These are phyloP conservation scores for Aspergillus pseudoterreus DNA, from an alignment of 2,329 filamentous ascomycete species.

Conservation along the genomic window DNA sequence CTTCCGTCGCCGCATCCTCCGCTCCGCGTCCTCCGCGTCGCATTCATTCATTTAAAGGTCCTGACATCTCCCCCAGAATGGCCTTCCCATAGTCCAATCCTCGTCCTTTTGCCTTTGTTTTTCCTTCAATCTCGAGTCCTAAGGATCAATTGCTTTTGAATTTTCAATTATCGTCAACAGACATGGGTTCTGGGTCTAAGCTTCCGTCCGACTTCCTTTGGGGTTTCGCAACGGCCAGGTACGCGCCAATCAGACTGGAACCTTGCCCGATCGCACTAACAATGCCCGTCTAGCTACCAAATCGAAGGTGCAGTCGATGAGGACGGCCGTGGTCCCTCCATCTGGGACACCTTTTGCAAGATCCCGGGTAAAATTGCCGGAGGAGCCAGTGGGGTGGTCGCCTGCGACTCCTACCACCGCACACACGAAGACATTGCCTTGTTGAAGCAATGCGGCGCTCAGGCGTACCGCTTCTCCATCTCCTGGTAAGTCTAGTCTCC, in stretches of 20 bases:
- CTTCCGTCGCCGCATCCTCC: constrained; percentile 6
- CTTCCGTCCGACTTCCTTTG: constrained; percentile 69
- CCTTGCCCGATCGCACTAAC: background rate
- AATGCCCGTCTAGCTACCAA: constrained; percentile 63
- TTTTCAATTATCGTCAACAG: background rate
- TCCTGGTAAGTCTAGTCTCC: constrained; percentile 52
- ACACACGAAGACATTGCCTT: constrained; percentile 73
- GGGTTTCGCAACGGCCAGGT: constrained; percentile 78
- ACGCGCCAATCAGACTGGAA: constrained; percentile 7
- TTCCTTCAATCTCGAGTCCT: background rate
- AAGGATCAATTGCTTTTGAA: constrained; percentile 1
- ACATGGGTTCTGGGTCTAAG: constrained; percentile 28
- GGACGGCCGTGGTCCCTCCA: constrained; percentile 76
- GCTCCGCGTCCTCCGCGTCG: background rate
- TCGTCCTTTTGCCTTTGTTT: background rate
- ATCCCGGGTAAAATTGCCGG: constrained; percentile 80
- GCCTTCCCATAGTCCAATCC: background rate
- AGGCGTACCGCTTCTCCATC: constrained; percentile 78
- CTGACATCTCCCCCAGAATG: background rate
- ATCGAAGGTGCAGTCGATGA: constrained; percentile 73
- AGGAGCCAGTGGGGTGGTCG: constrained; percentile 68
- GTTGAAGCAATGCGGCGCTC: constrained; percentile 68
- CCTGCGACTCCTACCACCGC: constrained; percentile 84
- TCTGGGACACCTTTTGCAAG: constrained; percentile 87
- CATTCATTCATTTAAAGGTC: background rate